Conservation (phyloP, 2,329 filamentous ascomycete species). For the Cryoendolithus antarcticus region DNA sequence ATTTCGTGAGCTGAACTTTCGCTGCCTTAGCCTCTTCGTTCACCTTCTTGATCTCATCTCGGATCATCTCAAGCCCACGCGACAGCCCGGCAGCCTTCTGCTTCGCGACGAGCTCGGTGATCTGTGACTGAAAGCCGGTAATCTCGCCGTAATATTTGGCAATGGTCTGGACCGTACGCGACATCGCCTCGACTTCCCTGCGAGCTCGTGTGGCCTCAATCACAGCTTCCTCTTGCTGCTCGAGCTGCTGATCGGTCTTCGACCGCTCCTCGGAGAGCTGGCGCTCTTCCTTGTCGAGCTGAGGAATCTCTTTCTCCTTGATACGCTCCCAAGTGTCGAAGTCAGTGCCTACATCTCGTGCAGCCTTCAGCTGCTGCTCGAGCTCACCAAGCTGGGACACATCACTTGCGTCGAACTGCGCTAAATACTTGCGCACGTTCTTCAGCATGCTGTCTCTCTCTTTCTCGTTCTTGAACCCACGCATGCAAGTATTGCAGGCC, state of each 20-base stretch:
- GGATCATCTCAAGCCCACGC: slow-evolving; percentile 71
- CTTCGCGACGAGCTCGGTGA: slow-evolving; percentile 62
- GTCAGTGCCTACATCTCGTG: slow-evolving; percentile 50
- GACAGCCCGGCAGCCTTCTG: slow-evolving; percentile 55
- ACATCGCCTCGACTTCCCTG: slow-evolving; percentile 62
- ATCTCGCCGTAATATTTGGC: slow-evolving; percentile 61
- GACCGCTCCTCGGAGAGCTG: slow-evolving; percentile 32
- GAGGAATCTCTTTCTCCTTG: slow-evolving; percentile 55
- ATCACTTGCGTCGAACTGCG: slow-evolving; percentile 11
- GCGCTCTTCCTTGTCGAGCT: slow-evolving; percentile 51
- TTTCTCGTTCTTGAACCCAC: slow-evolving; percentile 49
- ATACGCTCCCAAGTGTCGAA: slow-evolving; percentile 67
- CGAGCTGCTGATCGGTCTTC: slow-evolving; percentile 30
- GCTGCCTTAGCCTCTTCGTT: slow-evolving; percentile 54
- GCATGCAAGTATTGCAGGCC: slow-evolving; percentile 63
- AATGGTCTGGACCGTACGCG: slow-evolving; percentile 66
- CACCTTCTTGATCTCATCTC: slow-evolving; percentile 57
- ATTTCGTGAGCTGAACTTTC: slow-evolving; percentile 52
- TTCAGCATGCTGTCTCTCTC: slow-evolving; percentile 53
- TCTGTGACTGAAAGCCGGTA: slow-evolving; percentile 56
- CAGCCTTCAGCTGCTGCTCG: slow-evolving; percentile 28
- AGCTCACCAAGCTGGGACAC: slow-evolving; percentile 51
- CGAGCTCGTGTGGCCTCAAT: slow-evolving; percentile 50
- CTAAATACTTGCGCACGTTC: slow-evolving; percentile 47
- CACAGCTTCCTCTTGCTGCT: slow-evolving; percentile 56